These are phyloP conservation scores for Colletotrichum higginsianum DNA, from an alignment of 2,329 filamentous ascomycete species.

Conservation along the genomic window DNA sequence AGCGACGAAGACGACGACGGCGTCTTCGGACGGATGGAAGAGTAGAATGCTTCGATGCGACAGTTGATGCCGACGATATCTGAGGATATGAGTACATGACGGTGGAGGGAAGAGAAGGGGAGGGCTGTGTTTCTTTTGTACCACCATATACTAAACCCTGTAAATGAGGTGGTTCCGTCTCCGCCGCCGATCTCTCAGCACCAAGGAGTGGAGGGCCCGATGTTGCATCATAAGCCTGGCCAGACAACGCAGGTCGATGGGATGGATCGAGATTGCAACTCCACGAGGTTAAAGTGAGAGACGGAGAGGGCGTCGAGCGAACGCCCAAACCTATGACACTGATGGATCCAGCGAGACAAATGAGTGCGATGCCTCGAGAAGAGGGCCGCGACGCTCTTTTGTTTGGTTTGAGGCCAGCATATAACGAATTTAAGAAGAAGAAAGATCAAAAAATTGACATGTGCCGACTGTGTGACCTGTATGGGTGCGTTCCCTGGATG, in stretches of 20 bases:
- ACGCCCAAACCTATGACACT: slow-evolving; percentile 57
- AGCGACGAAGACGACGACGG: slow-evolving; percentile 94
- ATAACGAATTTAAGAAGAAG: slow-evolving; percentile 31
- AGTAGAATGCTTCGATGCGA: slow-evolving; percentile 62
- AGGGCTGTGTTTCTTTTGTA: slow-evolving; percentile 64
- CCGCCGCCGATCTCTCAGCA: slow-evolving; percentile 76
- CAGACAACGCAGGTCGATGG: slow-evolving; percentile 33
- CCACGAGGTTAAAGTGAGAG: slow-evolving; percentile 82
- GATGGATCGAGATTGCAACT: slow-evolving; percentile 58
- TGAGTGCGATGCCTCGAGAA: slow-evolving; percentile 35
- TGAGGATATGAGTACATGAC: slow-evolving; percentile 43
- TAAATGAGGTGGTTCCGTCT: slow-evolving; percentile 71
- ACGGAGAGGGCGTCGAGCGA: slow-evolving; percentile 75
- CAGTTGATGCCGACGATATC: slow-evolving; percentile 41
- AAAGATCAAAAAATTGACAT: slow-evolving; percentile 29
- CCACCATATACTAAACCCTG: slow-evolving; percentile 57
- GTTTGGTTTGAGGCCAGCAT: slow-evolving; percentile 34
- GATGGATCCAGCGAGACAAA: slow-evolving; percentile 45
- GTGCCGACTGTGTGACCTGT: slow-evolving; percentile 32
- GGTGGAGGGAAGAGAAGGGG: slow-evolving; percentile 46
- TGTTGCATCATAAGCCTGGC: slow-evolving; percentile 44
- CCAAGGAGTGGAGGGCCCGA: slow-evolving; percentile 74
- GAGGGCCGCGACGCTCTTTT: slow-evolving; percentile 36
- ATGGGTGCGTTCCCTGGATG: slow-evolving; percentile 15
- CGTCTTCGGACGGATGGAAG: slow-evolving; percentile 97